phyloP scores from a whole-genome alignment of 805 yeast species.

The Groenewaldozyma salmanticensis region DNA sequence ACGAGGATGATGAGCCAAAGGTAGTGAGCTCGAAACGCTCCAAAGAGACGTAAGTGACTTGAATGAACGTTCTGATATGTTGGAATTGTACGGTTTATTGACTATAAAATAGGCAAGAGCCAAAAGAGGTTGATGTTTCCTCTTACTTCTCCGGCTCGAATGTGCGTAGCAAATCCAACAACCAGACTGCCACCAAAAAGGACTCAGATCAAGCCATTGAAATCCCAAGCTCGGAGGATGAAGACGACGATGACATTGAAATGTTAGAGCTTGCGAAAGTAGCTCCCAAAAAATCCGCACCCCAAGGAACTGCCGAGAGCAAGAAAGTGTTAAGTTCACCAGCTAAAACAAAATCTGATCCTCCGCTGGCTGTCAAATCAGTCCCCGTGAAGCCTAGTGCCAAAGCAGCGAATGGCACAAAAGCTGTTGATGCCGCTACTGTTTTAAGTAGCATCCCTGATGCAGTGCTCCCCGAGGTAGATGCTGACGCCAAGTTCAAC shows the following conservation, averaged over 20 bases:
- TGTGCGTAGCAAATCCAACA: too few species aligned
- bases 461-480: slow-evolving; percentile 49
- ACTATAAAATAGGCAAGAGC: too few species aligned
- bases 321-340: not conserved
- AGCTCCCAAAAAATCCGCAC: not conserved
- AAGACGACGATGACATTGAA: not conserved
- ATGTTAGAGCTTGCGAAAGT: not conserved
- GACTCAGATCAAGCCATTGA: too few species aligned
- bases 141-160: too few species aligned
- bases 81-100: too few species aligned
- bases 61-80: too few species aligned
- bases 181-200: too few species aligned
- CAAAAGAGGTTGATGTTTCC: too few species aligned
- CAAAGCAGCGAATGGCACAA: slow-evolving; percentile 4
- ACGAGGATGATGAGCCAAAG: not conserved
- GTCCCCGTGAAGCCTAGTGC: not conserved
- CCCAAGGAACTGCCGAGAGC: slow-evolving; percentile 1
- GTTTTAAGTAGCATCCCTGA: slow-evolving; percentile 60
- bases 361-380: not conserved
- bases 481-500: slow-evolving; percentile 42
- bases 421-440: slow-evolving; percentile 39
- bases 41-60: too few species aligned
- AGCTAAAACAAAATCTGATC: slow-evolving; percentile 2
- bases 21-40: too few species aligned
- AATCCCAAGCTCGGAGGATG: too few species aligned